phyloP scores from a whole-genome alignment of 345 rosid genomes.

The Lumnitzera racemosa region DNA sequence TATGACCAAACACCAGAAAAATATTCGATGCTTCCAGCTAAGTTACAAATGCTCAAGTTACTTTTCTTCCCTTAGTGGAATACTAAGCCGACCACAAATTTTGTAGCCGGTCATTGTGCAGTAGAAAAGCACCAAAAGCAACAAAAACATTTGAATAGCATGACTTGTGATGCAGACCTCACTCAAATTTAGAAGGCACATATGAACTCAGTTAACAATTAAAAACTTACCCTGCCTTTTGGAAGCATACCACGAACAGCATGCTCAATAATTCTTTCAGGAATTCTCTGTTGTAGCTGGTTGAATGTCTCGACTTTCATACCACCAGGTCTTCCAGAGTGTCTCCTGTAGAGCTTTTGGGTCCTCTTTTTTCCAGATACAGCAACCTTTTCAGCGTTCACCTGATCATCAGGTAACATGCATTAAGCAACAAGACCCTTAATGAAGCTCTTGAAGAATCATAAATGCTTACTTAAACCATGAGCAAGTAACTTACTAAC shows the following conservation, averaged over 20 bases:
- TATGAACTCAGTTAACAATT: constrained; percentile 7
- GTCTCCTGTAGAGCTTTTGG: constrained; percentile 95
- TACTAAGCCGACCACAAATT: too few relatives aligned
- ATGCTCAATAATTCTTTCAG: constrained; percentile 93
- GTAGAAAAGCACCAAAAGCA: neutral
- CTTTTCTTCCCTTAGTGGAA: too few relatives aligned
- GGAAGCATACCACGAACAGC: constrained; percentile 99
- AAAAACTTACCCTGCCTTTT: constrained; percentile 77
- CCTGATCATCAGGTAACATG: constrained; percentile 29
- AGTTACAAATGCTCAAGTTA: neutral
- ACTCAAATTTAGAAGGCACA: too few relatives aligned
- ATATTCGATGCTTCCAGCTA: neutral
- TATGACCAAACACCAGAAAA: too few relatives aligned
- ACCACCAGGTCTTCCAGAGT: constrained; percentile 99
- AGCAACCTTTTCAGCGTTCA: constrained; percentile 92
- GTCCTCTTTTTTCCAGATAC: constrained; percentile 92
- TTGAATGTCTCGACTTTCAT: constrained; percentile 90
- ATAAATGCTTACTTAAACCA: too few relatives aligned
- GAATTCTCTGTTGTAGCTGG: constrained; percentile 88
- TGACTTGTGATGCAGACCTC: neutral
- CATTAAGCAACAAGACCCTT: too few relatives aligned
- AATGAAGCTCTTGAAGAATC: too few relatives aligned
- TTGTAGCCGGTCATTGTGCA: too few relatives aligned
- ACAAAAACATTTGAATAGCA: neutral
- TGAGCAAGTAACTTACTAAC: too few relatives aligned